Conservation (phyloP, 306 rosid species). For the Prunus campanulata region DNA sequence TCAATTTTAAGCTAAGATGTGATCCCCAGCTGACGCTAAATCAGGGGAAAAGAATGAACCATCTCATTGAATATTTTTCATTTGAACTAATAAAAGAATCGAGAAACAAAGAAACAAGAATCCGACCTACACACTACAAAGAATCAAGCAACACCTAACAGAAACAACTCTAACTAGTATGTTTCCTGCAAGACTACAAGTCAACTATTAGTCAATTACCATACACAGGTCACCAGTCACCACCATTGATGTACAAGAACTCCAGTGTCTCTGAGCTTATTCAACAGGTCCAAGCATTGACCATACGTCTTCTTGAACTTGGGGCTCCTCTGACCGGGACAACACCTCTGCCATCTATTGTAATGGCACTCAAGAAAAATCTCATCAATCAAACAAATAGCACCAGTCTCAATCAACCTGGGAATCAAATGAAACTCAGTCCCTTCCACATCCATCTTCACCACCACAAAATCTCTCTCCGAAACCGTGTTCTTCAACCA, state of each 20-base stretch:
- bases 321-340: slow-evolving; percentile 50
- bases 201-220: background rate
- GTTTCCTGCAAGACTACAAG: background rate
- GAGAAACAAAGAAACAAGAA: background rate
- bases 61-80: background rate
- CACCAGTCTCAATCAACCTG: slow-evolving; percentile 55
- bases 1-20: background rate
- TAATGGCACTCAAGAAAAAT: slow-evolving; percentile 65
- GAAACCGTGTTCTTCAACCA: slow-evolving; percentile 44
- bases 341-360: slow-evolving; percentile 56
- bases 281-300: slow-evolving; percentile 49
- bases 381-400: slow-evolving; percentile 64
- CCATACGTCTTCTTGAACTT: slow-evolving; percentile 46
- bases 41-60: slow-evolving; percentile 3
- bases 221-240: slow-evolving; percentile 19
- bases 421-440: slow-evolving; percentile 63
- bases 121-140: background rate
- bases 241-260: slow-evolving; percentile 76
- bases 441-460: slow-evolving; percentile 73
- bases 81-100: background rate
- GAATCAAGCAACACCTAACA: slow-evolving; percentile 12
- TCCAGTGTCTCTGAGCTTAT: slow-evolving; percentile 48
- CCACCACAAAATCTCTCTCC: slow-evolving; percentile 51
- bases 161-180: slow-evolving; percentile 5
- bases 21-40: background rate